Base-by-base conservation (phyloP, 2,329 filamentous ascomycete species). In the Fusarium pseudoanthophilum region DNA sequence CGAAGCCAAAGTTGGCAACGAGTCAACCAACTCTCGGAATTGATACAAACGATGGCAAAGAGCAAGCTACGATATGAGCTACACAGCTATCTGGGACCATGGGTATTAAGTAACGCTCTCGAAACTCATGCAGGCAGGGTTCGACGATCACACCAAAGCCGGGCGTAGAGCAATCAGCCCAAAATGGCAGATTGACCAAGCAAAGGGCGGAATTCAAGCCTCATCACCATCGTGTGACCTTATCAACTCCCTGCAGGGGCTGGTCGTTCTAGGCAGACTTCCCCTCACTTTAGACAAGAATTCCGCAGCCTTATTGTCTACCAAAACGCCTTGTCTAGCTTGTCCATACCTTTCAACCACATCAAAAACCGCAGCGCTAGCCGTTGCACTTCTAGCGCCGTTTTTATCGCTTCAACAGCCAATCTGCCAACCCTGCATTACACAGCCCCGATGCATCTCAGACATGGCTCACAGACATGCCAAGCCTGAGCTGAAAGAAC, bases 71-170 rank as follows among this genome's bases (percentile, higher is more conserved):
- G 34, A 37, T 46, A 59, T 32, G n/a, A 45, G 30, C 26, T 30
- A 51, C 39, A 28, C 48, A 48, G 58, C 26, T 28, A 55, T 46
- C 65, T 62, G 74, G 75, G 75, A 46, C 60, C 21, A 52, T 60
- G 61, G 51, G 60, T 58, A 70, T 78, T 78, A 78, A 78, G 76
- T 75, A 78, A 75, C 71, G 69, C 68, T 61, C 65, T 56, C 69
- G 32, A 21, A 34, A 34, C 32, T 45, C 46, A 56, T 49, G 15
- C 24, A 51, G 56, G 62, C 65, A 72, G 60, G 57, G 52, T 56
- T 55, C 20, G 34, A 58, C 56, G 45, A 67, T 64, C 53, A 49
- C 66, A 75, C 74, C 70, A 72, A 64, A 72, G 66, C 70, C 74
- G 70, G 75, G 74, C 72, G 66, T 32, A 53, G 57, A 75, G 72